Evolutionary conservation across 768 basidiomycete species (phyloP), one percentile per base, ranked within the genome.

Genomic region (Termitomyces eurrhizus): DNA sequence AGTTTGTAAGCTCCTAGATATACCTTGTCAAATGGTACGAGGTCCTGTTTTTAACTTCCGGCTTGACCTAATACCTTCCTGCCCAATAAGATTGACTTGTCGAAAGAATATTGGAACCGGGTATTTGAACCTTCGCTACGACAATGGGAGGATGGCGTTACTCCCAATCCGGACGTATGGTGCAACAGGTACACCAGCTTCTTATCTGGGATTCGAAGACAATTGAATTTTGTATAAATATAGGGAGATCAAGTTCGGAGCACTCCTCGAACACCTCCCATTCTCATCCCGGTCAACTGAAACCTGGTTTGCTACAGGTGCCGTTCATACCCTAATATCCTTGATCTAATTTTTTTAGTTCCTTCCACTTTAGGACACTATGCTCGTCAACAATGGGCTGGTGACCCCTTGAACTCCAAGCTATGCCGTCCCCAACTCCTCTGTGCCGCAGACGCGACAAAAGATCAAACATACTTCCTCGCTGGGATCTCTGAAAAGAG

Each of bases 161-260:
- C 93, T 1, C 95, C 95, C 0, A 98, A 97, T 73, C 94, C 95
- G 0, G 95, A 98, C 68, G 86, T 98, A 1, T 86, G 84, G 81
- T 98, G 95, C 69, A 98, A 98, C 75, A 85, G 76, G 93, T 91
- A 52, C 26, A 9, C 33, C 8, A 33, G 21, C 29, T 50, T 39
- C 26, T 5, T 32, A 13, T 24, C 29, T 26, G 3, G 29, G 32
- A 29, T 9, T 16, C 24, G 7, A n/a, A 11, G 29, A 26, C 42
- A 18, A 29, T 3, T 42, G 12, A 21, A 26, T 26, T 21, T 41
- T 32, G 44, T 35, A 39, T 35, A 1, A 53, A 12, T 13, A 12
- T 26, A 57, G 45, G 24, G 56, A 46, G n/a, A 57, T 57, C 35
- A 57, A 57, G 24, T 52, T 52, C 7, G 51, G 51, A 7, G 90